Evolutionary conservation across 1,284 basidiomycete species (phyloP).

Genomic region (Omphalotus olearius): DNA sequence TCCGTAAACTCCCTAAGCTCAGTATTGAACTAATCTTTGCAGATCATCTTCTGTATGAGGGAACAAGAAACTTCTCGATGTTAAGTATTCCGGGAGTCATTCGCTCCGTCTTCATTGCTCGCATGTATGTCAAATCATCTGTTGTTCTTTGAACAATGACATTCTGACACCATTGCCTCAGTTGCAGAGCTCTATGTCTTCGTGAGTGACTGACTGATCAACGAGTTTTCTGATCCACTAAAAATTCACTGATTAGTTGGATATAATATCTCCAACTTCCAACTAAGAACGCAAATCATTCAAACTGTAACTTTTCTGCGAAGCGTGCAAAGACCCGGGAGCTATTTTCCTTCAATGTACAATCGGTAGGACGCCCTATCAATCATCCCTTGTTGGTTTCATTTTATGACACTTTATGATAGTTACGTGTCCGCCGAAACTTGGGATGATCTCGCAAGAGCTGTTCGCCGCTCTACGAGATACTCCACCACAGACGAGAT

Average conservation of each 20-base stretch:
- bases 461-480: slow-evolving; percentile 24
- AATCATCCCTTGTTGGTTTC: background rate
- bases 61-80: background rate
- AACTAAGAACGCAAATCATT: slow-evolving; percentile 24
- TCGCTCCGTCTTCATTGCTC: slow-evolving; percentile 10
- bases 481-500: slow-evolving; percentile 33
- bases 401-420: background rate
- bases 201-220: slow-evolving; percentile 31
- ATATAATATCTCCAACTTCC: slow-evolving; percentile 29
- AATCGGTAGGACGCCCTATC: slow-evolving; percentile 3
- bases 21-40: background rate
- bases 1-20: background rate
- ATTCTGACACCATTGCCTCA: slow-evolving; percentile 16
- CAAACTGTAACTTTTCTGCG: slow-evolving; percentile 24
- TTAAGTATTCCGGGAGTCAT: background rate
- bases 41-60: slow-evolving; percentile 10
- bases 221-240: too few species aligned
- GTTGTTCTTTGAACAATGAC: background rate
- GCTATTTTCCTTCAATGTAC: background rate
- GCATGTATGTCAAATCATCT: slow-evolving; percentile 9
- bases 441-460: slow-evolving; percentile 31
- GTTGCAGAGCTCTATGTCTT: slow-evolving; percentile 33
- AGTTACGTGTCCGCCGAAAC: slow-evolving; percentile 32
- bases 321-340: background rate
- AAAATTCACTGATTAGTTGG: slow-evolving; percentile 34